Percentiles rank a stretch among this genome's conserved stretches.
Conservation (phyloP, 192 early-diverging fungal species). For the Linnemannia elongata region DNA sequence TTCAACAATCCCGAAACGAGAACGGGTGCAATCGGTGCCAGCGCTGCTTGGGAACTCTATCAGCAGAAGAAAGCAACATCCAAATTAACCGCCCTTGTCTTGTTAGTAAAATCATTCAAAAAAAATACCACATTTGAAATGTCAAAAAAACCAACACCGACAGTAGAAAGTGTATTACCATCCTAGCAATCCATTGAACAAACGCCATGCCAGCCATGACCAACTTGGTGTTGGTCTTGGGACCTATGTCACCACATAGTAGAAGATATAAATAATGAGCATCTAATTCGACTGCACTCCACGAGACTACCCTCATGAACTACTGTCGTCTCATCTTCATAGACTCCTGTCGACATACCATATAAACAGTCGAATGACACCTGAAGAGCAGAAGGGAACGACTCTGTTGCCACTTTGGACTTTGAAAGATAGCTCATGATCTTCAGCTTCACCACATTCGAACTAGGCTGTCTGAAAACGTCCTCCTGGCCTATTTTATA, state of each 20-base stretch:
- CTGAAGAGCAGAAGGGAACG: slow-evolving; percentile 77
- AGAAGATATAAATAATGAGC: background rate
- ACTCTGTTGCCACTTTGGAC: slow-evolving; percentile 77
- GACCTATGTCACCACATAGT: slow-evolving; percentile 57
- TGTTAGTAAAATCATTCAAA: background rate
- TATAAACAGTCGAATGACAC: slow-evolving; percentile 87
- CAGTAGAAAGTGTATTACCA: slow-evolving; percentile 60
- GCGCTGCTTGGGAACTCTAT: slow-evolving; percentile 59
- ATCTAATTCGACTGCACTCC: background rate
- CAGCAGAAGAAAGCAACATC: background rate
- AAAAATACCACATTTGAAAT: background rate
- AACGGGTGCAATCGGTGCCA: slow-evolving; percentile 75
- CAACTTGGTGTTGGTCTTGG: slow-evolving; percentile 75
- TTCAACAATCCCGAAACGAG: slow-evolving; percentile 81
- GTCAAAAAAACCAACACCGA: background rate
- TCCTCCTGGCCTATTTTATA: slow-evolving; percentile 46
- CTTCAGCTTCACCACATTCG: slow-evolving; percentile 69
- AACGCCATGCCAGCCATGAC: slow-evolving; percentile 83
- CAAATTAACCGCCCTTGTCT: background rate
- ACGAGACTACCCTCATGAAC: background rate
- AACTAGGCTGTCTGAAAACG: slow-evolving; percentile 56
- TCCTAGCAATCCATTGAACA: slow-evolving; percentile 90
- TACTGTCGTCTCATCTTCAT: background rate
- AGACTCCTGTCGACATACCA: slow-evolving; percentile 50
- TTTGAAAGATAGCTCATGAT: slow-evolving; percentile 73